Base-by-base conservation (phyloP, 768 basidiomycete genomes). In the Rubroboletus pulcherrimus region DNA sequence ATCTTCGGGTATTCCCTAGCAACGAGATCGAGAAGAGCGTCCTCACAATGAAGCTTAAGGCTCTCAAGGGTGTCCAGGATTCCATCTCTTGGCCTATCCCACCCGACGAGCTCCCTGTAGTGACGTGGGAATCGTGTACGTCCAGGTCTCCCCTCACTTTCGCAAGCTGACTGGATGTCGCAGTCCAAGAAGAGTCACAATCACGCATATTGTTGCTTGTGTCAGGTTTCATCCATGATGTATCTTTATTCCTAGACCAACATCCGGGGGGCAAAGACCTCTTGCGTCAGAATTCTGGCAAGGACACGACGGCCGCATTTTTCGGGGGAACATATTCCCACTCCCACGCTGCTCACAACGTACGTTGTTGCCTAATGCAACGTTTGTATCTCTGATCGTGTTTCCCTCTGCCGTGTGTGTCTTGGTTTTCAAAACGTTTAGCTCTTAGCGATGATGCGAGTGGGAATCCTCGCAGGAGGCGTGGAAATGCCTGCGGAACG, bases 191-290 rank as follows among this genome's bases (percentile, higher is more conserved):
- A 57, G 86, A 89, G 63, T 81, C 89, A 6, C 76, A 82, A 71
- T 77, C 77, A 37, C 78, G 85, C 30, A 77, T 82, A 4, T 72
- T 97, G 52, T 74, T 95, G 40, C 78, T 92, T 49, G 75, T 95
- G 37, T 83, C 86, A 19, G 93, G 93, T 12, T 94, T 91, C 75
- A 87, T 97, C 59, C 91, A 94, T 68, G 93, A 96, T 60, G 81
- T 85, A 19, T 80, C 87, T 4, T 69, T 78, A 11, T 93, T 94
- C 68, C 58, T 85, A 34, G 84, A 87, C 53, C 77, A 83, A 51
- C 90, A 93, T 73, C 93, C 93, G 0, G 93, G 93, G 24, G 93
- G 93, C 15, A 75, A 75, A 39, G 65, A 74, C 38, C 64, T 89
- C 49, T 72, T 97, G 63, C 70, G 74, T 51, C 73, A 71, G 29